Conservation (phyloP, 2,329 filamentous ascomycete genomes). For the Boeremia lycopersici region DNA sequence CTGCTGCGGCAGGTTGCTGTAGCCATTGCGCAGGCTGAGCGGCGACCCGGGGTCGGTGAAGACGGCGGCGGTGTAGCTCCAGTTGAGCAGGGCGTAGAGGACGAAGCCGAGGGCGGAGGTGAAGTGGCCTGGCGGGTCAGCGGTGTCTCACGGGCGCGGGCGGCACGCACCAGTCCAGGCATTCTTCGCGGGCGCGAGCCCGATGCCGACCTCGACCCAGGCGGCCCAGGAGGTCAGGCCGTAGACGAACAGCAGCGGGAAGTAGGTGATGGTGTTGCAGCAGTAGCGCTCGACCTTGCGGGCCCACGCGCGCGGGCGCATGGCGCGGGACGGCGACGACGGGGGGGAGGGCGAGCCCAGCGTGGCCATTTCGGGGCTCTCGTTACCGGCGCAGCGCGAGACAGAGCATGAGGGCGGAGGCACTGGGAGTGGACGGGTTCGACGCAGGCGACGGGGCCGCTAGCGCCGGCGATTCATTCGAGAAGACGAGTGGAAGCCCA, state of each 20-base stretch:
- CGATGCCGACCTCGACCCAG: conserved; percentile 82
- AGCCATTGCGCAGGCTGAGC: conserved; percentile 60
- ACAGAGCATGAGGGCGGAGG: conserved; percentile 31
- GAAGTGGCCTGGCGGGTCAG: conserved; percentile 41
- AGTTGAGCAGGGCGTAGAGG: conserved; percentile 81
- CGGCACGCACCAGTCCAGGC: conserved; percentile 44
- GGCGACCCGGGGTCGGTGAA: conserved; percentile 86
- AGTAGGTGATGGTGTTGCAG: conserved; percentile 78
- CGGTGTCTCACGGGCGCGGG: conserved; percentile 5
- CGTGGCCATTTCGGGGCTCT: conserved; percentile 42
- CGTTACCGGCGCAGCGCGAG: conserved; percentile 23
- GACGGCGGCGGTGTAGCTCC: conserved; percentile 89
- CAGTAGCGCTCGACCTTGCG: conserved; percentile 81
- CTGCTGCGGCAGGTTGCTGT: conserved; percentile 80
- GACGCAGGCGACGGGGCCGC: neutral
- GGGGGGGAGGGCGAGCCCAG: conserved; percentile 48
- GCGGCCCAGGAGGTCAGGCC: conserved; percentile 89
- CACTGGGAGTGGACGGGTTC: conserved; percentile 4
- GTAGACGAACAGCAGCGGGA: conserved; percentile 90
- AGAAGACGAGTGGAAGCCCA: conserved; percentile 19
- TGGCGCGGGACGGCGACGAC: conserved; percentile 45
- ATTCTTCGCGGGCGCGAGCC: conserved; percentile 49
- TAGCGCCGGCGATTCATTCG: conserved; percentile 6
- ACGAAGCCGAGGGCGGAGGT: conserved; percentile 68
- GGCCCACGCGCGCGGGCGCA: conserved; percentile 59